These are phyloP conservation scores for Ceratocystis cacaofunesta DNA, from an alignment of 2,329 filamentous ascomycete genomes.

Conservation along the genomic window DNA sequence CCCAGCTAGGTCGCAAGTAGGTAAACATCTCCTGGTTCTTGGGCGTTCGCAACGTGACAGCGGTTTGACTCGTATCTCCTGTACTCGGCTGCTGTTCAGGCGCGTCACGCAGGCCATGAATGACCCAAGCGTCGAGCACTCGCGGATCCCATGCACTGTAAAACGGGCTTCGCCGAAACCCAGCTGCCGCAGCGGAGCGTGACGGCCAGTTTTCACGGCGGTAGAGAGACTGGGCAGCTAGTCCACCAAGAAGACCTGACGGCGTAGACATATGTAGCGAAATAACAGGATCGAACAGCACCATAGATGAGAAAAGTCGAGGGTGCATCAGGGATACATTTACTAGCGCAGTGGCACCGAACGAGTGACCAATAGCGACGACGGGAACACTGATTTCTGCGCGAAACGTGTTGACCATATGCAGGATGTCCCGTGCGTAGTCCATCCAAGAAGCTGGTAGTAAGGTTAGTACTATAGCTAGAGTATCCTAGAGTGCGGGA, in stretches of 20 bases:
- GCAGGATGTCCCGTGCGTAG: constrained; percentile 66
- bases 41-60: constrained; percentile 62
- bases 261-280: constrained; percentile 28
- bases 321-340: constrained; percentile 65
- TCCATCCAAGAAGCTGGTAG: constrained; percentile 69
- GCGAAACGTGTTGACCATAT: constrained; percentile 74
- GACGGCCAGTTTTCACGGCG: constrained; percentile 76
- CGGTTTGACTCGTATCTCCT: constrained; percentile 18
- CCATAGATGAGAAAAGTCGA: constrained; percentile 57
- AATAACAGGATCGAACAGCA: constrained; percentile 78
- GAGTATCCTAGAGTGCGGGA: constrained; percentile 13
- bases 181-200: constrained; percentile 47
- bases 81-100: constrained; percentile 16
- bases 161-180: constrained; percentile 52
- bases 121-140: constrained; percentile 59
- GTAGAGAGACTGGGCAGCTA: constrained; percentile 47
- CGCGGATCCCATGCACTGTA: constrained; percentile 67
- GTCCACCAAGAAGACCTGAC: constrained; percentile 19
- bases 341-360: constrained; percentile 61
- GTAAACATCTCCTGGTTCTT: constrained; percentile 76
- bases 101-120: constrained; percentile 58
- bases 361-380: constrained; percentile 76
- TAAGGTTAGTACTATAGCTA: neutral
- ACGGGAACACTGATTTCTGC: constrained; percentile 52
- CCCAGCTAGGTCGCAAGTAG: constrained; percentile 49